A percentile compares a stretch with the other conserved stretches of the same genome.
phyloP scores from a whole-genome alignment of 139 green algal genomes.

The Ettlia oleoabundans region DNA sequence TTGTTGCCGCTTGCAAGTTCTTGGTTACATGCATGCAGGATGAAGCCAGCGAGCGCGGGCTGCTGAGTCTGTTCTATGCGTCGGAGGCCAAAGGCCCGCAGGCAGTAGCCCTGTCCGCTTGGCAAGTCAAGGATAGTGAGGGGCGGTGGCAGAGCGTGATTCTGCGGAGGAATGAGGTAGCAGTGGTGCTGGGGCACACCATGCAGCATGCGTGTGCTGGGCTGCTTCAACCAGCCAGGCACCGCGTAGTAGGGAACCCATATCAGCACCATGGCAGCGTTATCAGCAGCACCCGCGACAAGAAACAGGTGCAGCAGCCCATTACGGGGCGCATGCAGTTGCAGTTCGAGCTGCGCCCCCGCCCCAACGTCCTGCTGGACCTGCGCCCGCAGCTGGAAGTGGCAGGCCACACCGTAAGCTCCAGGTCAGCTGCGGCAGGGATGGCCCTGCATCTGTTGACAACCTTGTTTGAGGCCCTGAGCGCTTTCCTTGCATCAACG shows the following conservation, averaged over 20 bases:
- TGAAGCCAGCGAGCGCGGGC: neutral
- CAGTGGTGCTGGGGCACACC: neutral
- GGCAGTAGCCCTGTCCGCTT: neutral
- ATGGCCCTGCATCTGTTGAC: too few species aligned
- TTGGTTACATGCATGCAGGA: conserved; percentile 15
- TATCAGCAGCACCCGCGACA: neutral
- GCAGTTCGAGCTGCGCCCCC: conserved; percentile 30
- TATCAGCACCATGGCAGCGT: too few species aligned
- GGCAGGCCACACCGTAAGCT: conserved; percentile 13
- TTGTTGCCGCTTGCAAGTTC: too few species aligned
- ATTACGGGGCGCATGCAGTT: neutral
- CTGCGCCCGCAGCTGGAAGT: conserved; percentile 13
- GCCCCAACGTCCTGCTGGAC: conserved; percentile 17
- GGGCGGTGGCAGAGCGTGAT: conserved; percentile 23
- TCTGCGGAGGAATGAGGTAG: conserved; percentile 1
- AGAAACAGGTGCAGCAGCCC: neutral
- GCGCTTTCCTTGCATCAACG: neutral
- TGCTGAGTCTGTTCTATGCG: conserved; percentile 8
- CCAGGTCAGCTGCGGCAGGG: neutral
- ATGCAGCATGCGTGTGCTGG: conserved; percentile 23
- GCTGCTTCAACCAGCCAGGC: neutral
- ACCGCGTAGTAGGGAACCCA: conserved; percentile 23
- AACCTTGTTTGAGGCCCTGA: too few species aligned
- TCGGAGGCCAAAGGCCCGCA: neutral
- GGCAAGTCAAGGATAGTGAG: conserved; percentile 8